Conservation (phyloP, 2,329 filamentous ascomycete genomes). For the Cucurbitaria berberidis region DNA sequence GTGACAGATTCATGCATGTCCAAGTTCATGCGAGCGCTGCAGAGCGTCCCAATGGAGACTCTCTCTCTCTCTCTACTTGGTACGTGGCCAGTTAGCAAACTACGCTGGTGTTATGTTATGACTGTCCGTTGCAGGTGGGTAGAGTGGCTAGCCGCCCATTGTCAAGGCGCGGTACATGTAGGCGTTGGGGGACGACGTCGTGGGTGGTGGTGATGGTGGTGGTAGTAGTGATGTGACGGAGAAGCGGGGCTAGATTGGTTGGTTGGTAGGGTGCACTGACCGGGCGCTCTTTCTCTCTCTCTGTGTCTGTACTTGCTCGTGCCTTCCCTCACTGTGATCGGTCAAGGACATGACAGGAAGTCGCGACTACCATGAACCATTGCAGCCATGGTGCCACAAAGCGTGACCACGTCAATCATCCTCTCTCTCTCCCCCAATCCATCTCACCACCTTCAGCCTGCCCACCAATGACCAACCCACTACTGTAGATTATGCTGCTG, state of each 20-base stretch:
- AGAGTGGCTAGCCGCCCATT: too few species aligned
- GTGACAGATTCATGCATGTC: slow-evolving; percentile 40
- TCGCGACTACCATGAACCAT: slow-evolving; percentile 17
- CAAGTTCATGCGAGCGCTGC: slow-evolving; percentile 38
- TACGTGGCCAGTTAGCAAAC: too few species aligned
- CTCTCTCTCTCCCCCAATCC: slow-evolving; percentile 13
- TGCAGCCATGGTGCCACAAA: slow-evolving; percentile 13
- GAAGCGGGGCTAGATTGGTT: slow-evolving; percentile 14
- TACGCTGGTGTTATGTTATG: too few species aligned
- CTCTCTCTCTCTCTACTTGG: too few species aligned
- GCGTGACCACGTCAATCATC: slow-evolving; percentile 22
- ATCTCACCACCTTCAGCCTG: slow-evolving; percentile 9
- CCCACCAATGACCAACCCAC: slow-evolving; percentile 13
- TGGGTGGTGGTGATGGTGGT: background rate
- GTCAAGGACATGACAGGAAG: slow-evolving; percentile 23
- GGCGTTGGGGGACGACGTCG: background rate
- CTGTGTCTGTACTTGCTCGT: slow-evolving; percentile 13
- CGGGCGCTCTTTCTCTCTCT: slow-evolving; percentile 25
- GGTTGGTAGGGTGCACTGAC: slow-evolving; percentile 25
- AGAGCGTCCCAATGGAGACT: slow-evolving; percentile 24
- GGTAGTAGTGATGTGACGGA: background rate
- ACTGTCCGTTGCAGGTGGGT: too few species aligned
- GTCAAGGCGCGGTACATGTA: too few species aligned
- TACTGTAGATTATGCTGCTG: slow-evolving; percentile 9
- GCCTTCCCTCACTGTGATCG: slow-evolving; percentile 20